Evolutionary conservation across 2,329 filamentous ascomycete genomes (phyloP).

Genomic region (Colletotrichum agaves): DNA sequence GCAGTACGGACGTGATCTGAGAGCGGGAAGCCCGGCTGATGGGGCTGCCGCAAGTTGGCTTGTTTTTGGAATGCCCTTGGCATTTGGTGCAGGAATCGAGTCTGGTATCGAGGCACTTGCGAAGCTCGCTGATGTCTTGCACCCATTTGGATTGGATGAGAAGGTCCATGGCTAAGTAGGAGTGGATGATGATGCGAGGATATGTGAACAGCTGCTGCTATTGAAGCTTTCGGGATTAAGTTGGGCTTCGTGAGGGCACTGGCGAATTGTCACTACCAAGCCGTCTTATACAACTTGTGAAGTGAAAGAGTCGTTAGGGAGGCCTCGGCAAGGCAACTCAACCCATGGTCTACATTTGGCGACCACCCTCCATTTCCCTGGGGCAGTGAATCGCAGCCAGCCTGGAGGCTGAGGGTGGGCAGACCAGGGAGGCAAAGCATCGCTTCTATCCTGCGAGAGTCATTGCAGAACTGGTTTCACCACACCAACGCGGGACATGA

Average conservation of each 20-base stretch:
- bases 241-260: no score
- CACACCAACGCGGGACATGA: no score
- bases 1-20: neutral
- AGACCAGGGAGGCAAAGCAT: neutral
- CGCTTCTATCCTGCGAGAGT: neutral
- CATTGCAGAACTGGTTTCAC: no score
- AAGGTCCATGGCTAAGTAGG: neutral
- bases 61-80: constrained; percentile 9
- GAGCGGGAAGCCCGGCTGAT: constrained; percentile 10
- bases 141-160: neutral
- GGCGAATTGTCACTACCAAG: no score
- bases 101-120: neutral
- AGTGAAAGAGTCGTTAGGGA: constrained; percentile 1
- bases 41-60: constrained; percentile 4
- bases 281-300: neutral
- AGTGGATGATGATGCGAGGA: neutral
- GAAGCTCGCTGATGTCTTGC: constrained; percentile 3
- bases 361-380: neutral
- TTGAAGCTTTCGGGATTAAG: no score
- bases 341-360: neutral
- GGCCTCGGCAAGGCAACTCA: constrained; percentile 18
- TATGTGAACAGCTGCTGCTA: neutral
- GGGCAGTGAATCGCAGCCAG: neutral
- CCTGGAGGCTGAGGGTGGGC: neutral
- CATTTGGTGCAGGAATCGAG: constrained; percentile 2